Conservation (phyloP, 2,329 filamentous ascomycete species). For the Dothideomycetidae sp. region DNA sequence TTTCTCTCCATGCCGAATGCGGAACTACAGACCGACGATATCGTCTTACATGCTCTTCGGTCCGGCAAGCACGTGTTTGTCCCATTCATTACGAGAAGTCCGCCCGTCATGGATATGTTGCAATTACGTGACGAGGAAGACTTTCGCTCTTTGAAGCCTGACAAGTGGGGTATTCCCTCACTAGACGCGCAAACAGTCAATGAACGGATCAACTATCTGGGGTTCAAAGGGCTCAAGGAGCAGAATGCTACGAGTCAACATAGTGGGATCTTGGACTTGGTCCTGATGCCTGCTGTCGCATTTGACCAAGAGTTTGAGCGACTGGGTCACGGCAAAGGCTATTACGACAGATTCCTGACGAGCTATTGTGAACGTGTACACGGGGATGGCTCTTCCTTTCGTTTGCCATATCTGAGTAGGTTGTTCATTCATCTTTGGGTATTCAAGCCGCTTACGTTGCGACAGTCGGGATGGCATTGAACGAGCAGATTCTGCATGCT, state of each 20-base stretch:
- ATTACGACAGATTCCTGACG: conserved; percentile 87
- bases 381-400: conserved; percentile 20
- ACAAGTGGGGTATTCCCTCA: conserved; percentile 93
- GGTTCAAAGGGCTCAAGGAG: conserved; percentile 38
- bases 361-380: conserved; percentile 40
- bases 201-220: conserved; percentile 58
- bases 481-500: conserved; percentile 64
- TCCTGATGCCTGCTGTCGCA: conserved; percentile 83
- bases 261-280: conserved; percentile 54
- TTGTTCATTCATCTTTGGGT: conserved; percentile 9
- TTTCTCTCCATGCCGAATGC: conserved; percentile 86
- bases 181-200: conserved; percentile 51
- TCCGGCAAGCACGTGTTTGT: conserved; percentile 78
- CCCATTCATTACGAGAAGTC: conserved; percentile 64
- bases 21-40: conserved; percentile 70
- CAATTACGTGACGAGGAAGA: conserved; percentile 58
- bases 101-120: conserved; percentile 85
- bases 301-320: conserved; percentile 66
- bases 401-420: conserved; percentile 47
- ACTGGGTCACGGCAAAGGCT: conserved; percentile 88
- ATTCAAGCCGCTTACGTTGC: neutral
- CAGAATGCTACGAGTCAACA: conserved; percentile 12
- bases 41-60: conserved; percentile 67
- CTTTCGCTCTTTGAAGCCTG: conserved; percentile 59
- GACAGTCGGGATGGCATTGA: conserved; percentile 63